Conservation (phyloP, 2,329 filamentous ascomycete genomes). For the Seiridium cupressi region DNA sequence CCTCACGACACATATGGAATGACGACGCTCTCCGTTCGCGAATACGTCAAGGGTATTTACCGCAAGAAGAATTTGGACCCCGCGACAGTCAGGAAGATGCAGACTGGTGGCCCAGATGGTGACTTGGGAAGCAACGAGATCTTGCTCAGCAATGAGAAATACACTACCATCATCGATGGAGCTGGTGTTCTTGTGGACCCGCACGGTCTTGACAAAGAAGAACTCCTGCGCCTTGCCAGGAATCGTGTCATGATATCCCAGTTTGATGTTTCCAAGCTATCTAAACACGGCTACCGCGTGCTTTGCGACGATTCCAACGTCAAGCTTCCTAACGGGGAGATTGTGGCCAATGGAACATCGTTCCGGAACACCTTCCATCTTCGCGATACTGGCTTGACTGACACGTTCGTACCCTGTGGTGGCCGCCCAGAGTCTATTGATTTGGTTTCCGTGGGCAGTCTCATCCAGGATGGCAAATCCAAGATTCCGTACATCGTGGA, state of each 20-base stretch:
- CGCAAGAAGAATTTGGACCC: constrained; percentile 91
- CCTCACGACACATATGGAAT: constrained; percentile 96
- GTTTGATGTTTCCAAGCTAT: constrained; percentile 83
- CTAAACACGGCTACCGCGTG: constrained; percentile 83
- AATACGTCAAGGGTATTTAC: constrained; percentile 96
- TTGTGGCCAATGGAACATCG: constrained; percentile 84
- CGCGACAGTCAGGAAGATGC: constrained; percentile 83
- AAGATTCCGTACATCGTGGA: constrained; percentile 94
- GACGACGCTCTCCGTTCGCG: constrained; percentile 94
- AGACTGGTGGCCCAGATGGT: constrained; percentile 95
- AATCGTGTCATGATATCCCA: constrained; percentile 85
- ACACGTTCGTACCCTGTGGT: constrained; percentile 93
- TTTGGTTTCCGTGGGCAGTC: constrained; percentile 74
- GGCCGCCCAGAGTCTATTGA: constrained; percentile 97
- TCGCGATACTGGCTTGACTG: constrained; percentile 72
- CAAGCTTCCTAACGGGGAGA: constrained; percentile 82
- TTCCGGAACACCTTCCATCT: constrained; percentile 99
- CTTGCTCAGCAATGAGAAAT: constrained; percentile 91
- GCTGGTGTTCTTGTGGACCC: constrained; percentile 93
- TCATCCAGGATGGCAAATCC: constrained; percentile 87
- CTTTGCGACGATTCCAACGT: constrained; percentile 89
- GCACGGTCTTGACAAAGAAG: constrained; percentile 79
- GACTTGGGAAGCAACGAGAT: constrained; percentile 98
- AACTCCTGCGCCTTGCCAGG: constrained; percentile 82
- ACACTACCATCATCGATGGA: constrained; percentile 93